Conservation (phyloP, 305 asterid genomes). For the Ilex paraguariensis region DNA sequence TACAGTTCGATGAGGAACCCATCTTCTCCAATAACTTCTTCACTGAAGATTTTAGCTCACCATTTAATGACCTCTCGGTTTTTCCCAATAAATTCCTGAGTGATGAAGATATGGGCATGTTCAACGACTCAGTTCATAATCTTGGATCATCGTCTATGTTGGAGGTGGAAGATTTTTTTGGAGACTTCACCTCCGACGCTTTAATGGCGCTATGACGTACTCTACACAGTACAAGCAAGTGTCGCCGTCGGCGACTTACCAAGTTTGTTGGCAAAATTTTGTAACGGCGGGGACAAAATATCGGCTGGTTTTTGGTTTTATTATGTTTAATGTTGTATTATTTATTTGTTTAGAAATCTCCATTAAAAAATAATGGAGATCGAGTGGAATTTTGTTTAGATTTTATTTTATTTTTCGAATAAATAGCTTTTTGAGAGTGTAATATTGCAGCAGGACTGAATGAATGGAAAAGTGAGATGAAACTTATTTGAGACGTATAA, state of each 20-base stretch:
- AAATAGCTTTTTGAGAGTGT: conserved; percentile 5
- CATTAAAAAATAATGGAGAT: conserved; percentile 19
- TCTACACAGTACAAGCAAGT: neutral
- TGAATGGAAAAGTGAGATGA: neutral
- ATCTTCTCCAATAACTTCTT: conserved; percentile 6
- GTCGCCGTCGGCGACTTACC: conserved; percentile 34
- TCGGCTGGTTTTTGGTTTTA: conserved; percentile 24
- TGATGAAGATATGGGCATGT: conserved; percentile 19
- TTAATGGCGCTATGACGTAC: conserved; percentile 26
- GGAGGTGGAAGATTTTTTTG: conserved; percentile 40
- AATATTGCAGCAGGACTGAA: neutral
- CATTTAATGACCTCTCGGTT: conserved; percentile 23
- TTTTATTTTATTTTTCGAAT: conserved; percentile 13
- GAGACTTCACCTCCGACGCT: conserved; percentile 39
- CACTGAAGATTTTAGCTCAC: conserved; percentile 20
- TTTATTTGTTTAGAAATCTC: conserved; percentile 22
- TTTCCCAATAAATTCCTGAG: conserved; percentile 14
- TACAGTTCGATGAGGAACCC: conserved; percentile 23
- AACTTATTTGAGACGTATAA: no score
- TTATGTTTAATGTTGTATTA: neutral
- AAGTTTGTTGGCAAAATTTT: conserved; percentile 47
- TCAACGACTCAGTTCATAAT: conserved; percentile 37
- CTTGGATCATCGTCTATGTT: conserved; percentile 5
- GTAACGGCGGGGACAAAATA: conserved; percentile 27
- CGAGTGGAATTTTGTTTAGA: conserved; percentile 16